Evolutionary conservation across 768 basidiomycete genomes (phyloP).

Genomic region (Favolaschia claudopus): DNA sequence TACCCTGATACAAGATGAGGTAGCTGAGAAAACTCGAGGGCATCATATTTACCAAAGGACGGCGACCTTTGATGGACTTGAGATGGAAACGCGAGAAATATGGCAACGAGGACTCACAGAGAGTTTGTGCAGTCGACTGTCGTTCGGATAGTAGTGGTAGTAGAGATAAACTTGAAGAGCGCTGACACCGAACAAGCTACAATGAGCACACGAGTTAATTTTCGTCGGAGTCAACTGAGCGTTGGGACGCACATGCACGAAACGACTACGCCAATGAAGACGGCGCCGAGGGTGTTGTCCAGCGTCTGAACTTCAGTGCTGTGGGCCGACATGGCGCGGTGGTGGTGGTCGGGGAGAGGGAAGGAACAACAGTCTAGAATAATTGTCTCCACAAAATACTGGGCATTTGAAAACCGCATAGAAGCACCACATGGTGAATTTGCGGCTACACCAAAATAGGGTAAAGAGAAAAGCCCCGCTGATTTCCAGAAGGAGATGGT

Average conservation of each 20-base stretch:
- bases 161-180: conserved; percentile 24
- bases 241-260: conserved; percentile 16
- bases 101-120: conserved; percentile 8
- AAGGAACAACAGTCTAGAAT: too few species aligned
- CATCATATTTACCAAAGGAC: background rate
- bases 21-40: background rate
- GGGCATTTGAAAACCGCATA: too few species aligned
- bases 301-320: conserved; percentile 5
- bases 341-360: too few species aligned
- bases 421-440: too few species aligned
- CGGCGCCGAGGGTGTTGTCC: conserved; percentile 24
- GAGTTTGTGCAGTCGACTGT: conserved; percentile 4
- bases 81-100: background rate
- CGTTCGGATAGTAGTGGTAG: conserved; percentile 23
- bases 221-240: background rate
- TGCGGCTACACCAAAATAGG: too few species aligned
- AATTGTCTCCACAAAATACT: too few species aligned
- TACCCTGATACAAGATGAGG: background rate
- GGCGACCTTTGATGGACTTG: conserved; percentile 1
- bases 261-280: conserved; percentile 16
- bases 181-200: conserved; percentile 22
- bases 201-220: background rate
- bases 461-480: too few species aligned
- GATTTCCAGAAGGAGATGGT: too few species aligned
- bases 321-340: background rate